These are phyloP conservation scores for Geotrichum europaeum DNA, from an alignment of 1,139 yeast species.

Conservation along the genomic window DNA sequence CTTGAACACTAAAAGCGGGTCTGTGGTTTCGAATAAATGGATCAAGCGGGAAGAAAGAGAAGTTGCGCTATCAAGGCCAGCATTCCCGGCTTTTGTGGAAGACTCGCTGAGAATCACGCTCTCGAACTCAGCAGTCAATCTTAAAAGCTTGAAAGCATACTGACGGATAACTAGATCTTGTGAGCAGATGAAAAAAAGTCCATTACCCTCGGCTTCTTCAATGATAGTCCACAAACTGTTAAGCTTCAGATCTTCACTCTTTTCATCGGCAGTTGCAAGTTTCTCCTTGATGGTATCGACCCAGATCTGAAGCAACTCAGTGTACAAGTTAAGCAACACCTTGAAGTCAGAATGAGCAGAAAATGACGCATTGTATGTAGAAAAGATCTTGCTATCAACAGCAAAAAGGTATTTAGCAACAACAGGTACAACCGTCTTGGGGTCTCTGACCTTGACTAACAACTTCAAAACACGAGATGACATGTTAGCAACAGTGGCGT, in stretches of 20 bases:
- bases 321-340: conserved; percentile 59
- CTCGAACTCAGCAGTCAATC: conserved; percentile 78
- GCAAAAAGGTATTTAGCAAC: conserved; percentile 79
- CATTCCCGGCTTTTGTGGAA: conserved; percentile 6
- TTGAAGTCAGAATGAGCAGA: conserved; percentile 55
- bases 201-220: conserved; percentile 95
- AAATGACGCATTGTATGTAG: conserved; percentile 43
- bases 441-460: conserved; percentile 63
- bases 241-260: conserved; percentile 65
- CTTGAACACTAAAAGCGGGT: conserved; percentile 56
- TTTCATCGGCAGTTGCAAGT: conserved; percentile 6
- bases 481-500: conserved; percentile 54
- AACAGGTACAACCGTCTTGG: conserved; percentile 62
- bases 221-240: conserved; percentile 74
- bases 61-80: conserved; percentile 51
- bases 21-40: conserved; percentile 66
- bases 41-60: conserved; percentile 66
- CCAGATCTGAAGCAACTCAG: conserved; percentile 79
- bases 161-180: conserved; percentile 74
- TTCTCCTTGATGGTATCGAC: conserved; percentile 31
- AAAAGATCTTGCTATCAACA: conserved; percentile 50
- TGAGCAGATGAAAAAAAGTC: conserved; percentile 82
- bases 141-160: conserved; percentile 66
- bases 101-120: conserved; percentile 16
- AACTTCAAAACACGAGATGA: conserved; percentile 58